Percentiles rank a stretch among this genome's conserved stretches.
phyloP scores from a whole-genome alignment of 352 stramenopile species.

The Phytophthora melonis region DNA sequence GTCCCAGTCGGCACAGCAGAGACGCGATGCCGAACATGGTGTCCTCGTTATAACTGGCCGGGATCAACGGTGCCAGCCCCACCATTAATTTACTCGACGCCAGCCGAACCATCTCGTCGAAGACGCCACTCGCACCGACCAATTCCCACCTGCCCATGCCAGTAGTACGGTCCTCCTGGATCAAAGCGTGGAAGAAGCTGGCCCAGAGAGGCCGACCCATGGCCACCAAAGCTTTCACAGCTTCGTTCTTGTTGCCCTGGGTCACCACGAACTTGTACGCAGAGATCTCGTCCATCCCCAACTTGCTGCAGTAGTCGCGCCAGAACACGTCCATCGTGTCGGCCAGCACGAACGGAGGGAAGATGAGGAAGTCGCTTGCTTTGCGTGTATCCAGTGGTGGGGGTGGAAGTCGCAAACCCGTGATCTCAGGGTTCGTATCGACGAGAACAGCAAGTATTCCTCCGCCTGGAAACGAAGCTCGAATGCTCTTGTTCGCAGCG shows the following conservation, averaged over 20 bases:
- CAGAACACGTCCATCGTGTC: conserved; percentile 3
- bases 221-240: neutral
- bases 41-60: neutral
- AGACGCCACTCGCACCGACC: neutral
- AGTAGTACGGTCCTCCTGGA: neutral
- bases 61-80: neutral
- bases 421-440: neutral
- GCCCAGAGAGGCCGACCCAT: neutral
- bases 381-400: neutral
- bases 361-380: neutral
- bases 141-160: neutral
- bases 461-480: neutral
- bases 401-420: neutral
- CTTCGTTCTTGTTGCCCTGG: neutral
- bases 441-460: neutral
- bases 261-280: neutral
- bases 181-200: neutral
- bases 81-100: neutral
- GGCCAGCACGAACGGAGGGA: conserved; percentile 2
- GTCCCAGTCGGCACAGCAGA: neutral
- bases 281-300: neutral
- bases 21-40: conserved; percentile 7
- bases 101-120: neutral
- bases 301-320: neutral
- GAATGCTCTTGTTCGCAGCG: neutral